phyloP scores from a whole-genome alignment of 192 early-diverging fungal genomes.

The Chytriomyces sp. region DNA sequence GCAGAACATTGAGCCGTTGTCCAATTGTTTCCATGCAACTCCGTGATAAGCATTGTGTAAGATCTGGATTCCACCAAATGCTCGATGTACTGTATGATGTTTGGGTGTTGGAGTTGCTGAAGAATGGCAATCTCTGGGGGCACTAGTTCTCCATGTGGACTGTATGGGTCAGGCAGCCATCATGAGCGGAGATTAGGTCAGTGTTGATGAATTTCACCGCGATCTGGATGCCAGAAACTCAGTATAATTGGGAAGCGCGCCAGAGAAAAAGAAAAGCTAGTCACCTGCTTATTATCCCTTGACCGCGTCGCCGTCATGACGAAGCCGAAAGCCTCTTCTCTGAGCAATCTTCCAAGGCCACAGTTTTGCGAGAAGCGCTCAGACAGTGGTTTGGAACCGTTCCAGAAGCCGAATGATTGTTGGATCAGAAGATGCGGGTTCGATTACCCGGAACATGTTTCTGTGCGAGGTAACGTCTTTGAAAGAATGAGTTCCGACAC shows the following conservation, averaged over 20 bases:
- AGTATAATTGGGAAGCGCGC: neutral
- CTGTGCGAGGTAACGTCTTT: too few relatives aligned
- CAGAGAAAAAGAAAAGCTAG: neutral
- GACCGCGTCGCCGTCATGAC: slow-evolving; percentile 50
- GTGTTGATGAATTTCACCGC: slow-evolving; percentile 57
- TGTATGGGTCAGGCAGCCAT: slow-evolving; percentile 39
- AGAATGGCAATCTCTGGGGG: slow-evolving; percentile 51
- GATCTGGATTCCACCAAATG: slow-evolving; percentile 41
- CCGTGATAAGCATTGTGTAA: slow-evolving; percentile 56
- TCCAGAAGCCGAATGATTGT: slow-evolving; percentile 45
- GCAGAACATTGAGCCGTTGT: slow-evolving; percentile 32
- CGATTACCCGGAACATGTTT: too few relatives aligned
- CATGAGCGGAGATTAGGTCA: slow-evolving; percentile 47
- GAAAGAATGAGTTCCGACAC: too few relatives aligned
- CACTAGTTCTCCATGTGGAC: slow-evolving; percentile 9
- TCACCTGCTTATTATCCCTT: slow-evolving; percentile 37
- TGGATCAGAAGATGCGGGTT: too few relatives aligned
- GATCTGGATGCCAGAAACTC: slow-evolving; percentile 39
- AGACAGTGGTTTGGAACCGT: slow-evolving; percentile 30
- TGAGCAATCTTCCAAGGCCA: slow-evolving; percentile 44
- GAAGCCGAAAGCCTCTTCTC: slow-evolving; percentile 60
- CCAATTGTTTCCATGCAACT: slow-evolving; percentile 58
- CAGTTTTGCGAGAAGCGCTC: slow-evolving; percentile 30
- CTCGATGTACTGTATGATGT: slow-evolving; percentile 54
- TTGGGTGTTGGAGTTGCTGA: slow-evolving; percentile 44